phyloP scores from a whole-genome alignment of 306 rosid genomes.

The Parietaria judaica region DNA sequence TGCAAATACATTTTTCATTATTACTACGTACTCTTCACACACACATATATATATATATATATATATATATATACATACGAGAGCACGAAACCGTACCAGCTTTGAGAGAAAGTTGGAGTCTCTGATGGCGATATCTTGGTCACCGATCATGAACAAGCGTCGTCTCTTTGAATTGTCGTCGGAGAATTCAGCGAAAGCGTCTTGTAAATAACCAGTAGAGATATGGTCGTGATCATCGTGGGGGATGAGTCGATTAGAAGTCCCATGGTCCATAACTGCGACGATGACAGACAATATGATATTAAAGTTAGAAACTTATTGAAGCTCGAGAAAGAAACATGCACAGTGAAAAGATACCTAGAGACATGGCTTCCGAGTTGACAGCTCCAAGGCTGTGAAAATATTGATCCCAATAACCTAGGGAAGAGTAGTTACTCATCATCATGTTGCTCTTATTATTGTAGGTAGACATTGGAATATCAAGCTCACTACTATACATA shows the following conservation, averaged over 20 bases:
- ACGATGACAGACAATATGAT: neutral
- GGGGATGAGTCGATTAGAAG: slow-evolving; percentile 11
- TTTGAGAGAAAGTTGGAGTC: neutral
- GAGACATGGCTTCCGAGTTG: slow-evolving; percentile 51
- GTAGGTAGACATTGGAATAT: slow-evolving; percentile 22
- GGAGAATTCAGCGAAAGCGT: slow-evolving; percentile 65
- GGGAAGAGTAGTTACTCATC: slow-evolving; percentile 43
- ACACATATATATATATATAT: neutral
- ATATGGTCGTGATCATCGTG: slow-evolving; percentile 21
- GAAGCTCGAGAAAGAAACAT: neutral
- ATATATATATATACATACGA: neutral
- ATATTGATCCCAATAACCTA: slow-evolving; percentile 47
- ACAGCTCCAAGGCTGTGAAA: slow-evolving; percentile 47
- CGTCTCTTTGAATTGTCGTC: slow-evolving; percentile 66
- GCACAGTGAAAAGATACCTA: slow-evolving; percentile 28
- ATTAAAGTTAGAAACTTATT: neutral
- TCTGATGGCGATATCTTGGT: slow-evolving; percentile 11
- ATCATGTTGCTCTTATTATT: slow-evolving; percentile 6
- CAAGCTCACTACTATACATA: slow-evolving; percentile 50
- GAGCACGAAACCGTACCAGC: neutral
- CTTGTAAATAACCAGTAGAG: slow-evolving; percentile 85
- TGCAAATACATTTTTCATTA: slow-evolving; percentile 4
- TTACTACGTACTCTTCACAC: neutral
- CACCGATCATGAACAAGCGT: slow-evolving; percentile 42
- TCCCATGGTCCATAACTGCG: neutral